Percentiles rank a stretch among this genome's conserved stretches.
These are phyloP conservation scores for Aurantiochytrium sp. DNA, from an alignment of 108 stramenopile species.

Conservation along the genomic window DNA sequence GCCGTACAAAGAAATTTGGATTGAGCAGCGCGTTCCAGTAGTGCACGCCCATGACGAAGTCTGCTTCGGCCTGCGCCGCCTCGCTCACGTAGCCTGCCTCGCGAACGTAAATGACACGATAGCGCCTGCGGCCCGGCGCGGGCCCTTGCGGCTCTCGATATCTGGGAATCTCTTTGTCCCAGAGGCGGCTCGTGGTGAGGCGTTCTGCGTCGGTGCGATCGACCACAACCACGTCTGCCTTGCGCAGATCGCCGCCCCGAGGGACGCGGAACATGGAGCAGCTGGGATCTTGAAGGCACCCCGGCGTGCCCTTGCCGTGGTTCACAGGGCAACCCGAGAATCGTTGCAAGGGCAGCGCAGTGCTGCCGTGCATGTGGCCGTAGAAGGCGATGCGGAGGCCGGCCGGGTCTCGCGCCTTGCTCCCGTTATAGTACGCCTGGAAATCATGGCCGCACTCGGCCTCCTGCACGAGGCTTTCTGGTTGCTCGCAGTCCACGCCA, in stretches of 20 bases:
- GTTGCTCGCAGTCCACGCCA: neutral
- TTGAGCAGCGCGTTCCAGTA: neutral
- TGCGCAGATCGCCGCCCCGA: neutral
- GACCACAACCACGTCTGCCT: neutral
- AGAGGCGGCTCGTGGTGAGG: neutral
- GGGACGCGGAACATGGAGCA: neutral
- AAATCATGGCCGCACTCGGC: neutral
- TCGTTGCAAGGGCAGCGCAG: neutral
- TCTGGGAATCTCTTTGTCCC: neutral
- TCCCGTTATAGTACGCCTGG: neutral
- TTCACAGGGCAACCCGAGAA: neutral
- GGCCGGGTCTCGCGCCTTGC: neutral
- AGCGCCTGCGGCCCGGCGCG: neutral
- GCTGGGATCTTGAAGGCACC: neutral
- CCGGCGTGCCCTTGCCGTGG: neutral
- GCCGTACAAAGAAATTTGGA: neutral
- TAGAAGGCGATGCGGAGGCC: neutral
- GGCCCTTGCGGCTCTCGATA: too few species aligned
- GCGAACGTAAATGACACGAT: neutral
- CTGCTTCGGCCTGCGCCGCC: neutral
- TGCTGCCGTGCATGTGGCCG: neutral
- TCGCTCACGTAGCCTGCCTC: neutral
- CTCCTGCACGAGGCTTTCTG: neutral
- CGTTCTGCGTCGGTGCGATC: neutral
- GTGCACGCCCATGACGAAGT: conserved; percentile 13